Percentiles rank a stretch among this genome's conserved stretches.
Conservation (phyloP, 2,329 filamentous ascomycete species). For the Pyrenochaeta sp. region DNA sequence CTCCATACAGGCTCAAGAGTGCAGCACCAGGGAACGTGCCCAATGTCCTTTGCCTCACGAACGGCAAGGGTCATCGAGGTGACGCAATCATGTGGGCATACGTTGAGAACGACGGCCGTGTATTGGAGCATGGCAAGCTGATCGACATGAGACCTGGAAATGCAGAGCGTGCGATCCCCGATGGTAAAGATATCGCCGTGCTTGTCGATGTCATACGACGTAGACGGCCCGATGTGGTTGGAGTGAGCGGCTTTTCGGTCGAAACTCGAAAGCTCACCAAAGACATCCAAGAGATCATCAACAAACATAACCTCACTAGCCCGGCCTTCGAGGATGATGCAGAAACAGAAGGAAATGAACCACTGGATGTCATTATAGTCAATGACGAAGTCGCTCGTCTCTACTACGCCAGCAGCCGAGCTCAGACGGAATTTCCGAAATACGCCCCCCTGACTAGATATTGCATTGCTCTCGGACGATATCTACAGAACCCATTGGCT, state of each 20-base stretch:
- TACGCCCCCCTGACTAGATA: constrained; percentile 82
- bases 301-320: constrained; percentile 77
- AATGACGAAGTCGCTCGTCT: constrained; percentile 97
- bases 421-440: constrained; percentile 79
- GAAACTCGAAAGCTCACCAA: constrained; percentile 85
- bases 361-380: constrained; percentile 86
- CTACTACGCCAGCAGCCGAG: constrained; percentile 89
- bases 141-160: constrained; percentile 74
- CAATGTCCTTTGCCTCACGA: constrained; percentile 85
- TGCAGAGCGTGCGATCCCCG: constrained; percentile 70
- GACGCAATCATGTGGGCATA: constrained; percentile 91
- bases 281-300: constrained; percentile 79
- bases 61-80: constrained; percentile 78
- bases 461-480: constrained; percentile 86
- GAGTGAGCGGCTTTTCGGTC: constrained; percentile 85
- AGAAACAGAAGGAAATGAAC: constrained; percentile 75
- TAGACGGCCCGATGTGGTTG: constrained; percentile 87
- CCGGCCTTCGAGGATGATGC: constrained; percentile 80
- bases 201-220: constrained; percentile 82
- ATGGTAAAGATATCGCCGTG: constrained; percentile 69
- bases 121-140: constrained; percentile 89
- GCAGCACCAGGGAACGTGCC: constrained; percentile 88
- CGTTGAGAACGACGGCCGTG: constrained; percentile 89
- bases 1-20: constrained; percentile 92
- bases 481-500: constrained; percentile 94